Evolutionary conservation across 768 basidiomycete genomes (phyloP).

Genomic region (Favolaschia claudopus): DNA sequence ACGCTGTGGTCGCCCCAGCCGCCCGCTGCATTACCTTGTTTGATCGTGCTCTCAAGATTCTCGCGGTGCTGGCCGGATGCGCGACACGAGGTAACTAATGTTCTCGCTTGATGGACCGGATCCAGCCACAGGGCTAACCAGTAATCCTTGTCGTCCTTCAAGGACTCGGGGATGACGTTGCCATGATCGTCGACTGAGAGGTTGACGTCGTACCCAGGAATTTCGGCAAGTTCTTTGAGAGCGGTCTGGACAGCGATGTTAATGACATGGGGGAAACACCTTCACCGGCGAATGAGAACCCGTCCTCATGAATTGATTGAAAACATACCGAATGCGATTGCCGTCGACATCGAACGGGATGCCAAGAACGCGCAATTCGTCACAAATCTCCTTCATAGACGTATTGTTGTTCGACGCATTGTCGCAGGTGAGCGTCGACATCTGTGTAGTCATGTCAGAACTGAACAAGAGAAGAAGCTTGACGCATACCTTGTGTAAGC

Average conservation of each 20-base stretch:
- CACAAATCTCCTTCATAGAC: slow-evolving; percentile 27
- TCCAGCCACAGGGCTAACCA: too few relatives aligned
- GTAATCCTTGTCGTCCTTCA: too few relatives aligned
- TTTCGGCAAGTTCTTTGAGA: background rate
- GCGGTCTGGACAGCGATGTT: background rate
- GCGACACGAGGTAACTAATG: too few relatives aligned
- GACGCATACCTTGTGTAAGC: slow-evolving; percentile 5
- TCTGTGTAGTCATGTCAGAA: slow-evolving; percentile 17
- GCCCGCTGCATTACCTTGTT: too few relatives aligned
- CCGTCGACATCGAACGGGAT: slow-evolving; percentile 27
- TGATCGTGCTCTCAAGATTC: too few relatives aligned
- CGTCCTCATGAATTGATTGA: background rate
- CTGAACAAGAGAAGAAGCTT: background rate
- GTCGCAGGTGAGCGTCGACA: slow-evolving; percentile 36
- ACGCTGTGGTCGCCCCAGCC: too few relatives aligned
- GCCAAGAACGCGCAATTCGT: background rate
- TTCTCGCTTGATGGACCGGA: too few relatives aligned
- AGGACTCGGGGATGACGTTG: too few relatives aligned
- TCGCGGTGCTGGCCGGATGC: too few relatives aligned
- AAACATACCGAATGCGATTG: slow-evolving; percentile 24
- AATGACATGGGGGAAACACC: background rate
- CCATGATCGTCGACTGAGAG: too few relatives aligned
- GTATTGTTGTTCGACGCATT: slow-evolving; percentile 37
- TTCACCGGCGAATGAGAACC: background rate
- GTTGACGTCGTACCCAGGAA: too few relatives aligned